These are phyloP conservation scores for Cercophora scortea DNA, from an alignment of 495 filamentous ascomycete genomes.

Conservation along the genomic window DNA sequence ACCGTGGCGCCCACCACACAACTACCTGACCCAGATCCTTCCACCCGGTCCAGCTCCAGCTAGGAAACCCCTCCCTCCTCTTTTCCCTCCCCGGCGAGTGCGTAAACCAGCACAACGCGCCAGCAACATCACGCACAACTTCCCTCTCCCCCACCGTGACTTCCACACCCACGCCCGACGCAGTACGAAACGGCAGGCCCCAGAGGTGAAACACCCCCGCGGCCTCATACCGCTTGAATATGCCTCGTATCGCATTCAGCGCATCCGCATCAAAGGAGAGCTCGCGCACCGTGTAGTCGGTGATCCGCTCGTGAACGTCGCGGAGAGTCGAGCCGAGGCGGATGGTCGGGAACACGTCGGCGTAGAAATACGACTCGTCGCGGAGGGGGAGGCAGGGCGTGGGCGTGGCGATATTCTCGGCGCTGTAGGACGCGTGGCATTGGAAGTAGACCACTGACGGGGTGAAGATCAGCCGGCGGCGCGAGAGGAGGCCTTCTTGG, in stretches of 20 bases:
- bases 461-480: conserved; percentile 12
- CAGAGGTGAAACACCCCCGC: not conserved
- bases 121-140: too few species aligned
- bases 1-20: too few species aligned
- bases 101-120: too few species aligned
- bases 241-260: not conserved
- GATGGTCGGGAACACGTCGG: not conserved
- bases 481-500: conserved; percentile 30
- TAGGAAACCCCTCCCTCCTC: too few species aligned
- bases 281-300: not conserved
- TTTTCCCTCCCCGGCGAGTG: too few species aligned
- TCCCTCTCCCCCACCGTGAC: too few species aligned
- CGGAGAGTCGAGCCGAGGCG: not conserved
- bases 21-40: too few species aligned
- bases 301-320: not conserved
- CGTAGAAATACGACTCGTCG: not conserved
- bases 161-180: too few species aligned
- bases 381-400: not conserved
- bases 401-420: conserved; percentile 3
- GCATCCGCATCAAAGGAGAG: not conserved
- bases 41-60: too few species aligned
- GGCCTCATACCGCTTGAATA: not conserved
- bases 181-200: not conserved
- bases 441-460: conserved; percentile 28
- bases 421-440: conserved; percentile 18